Evolutionary conservation across 768 basidiomycete genomes (phyloP).

Genomic region (Harrya chromipes): DNA sequence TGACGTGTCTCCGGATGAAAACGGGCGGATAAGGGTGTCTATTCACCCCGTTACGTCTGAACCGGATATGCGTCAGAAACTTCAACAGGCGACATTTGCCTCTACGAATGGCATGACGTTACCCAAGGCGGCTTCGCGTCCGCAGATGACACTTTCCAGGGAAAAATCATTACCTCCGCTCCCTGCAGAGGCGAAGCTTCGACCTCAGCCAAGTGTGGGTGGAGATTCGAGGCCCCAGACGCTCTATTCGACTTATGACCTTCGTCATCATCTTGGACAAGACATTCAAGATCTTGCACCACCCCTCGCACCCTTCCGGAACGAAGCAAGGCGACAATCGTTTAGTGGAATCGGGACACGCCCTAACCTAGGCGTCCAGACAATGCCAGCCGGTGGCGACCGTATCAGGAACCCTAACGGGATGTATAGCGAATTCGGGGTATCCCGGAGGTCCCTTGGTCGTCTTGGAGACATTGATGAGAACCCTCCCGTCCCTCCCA

Average conservation of each 20-base stretch:
- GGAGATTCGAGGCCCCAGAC: conserved; percentile 60
- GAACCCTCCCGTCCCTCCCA: conserved; percentile 27
- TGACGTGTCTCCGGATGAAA: conserved; percentile 29
- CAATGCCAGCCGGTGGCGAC: conserved; percentile 41
- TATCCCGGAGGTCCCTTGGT: conserved; percentile 57
- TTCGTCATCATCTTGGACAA: conserved; percentile 46
- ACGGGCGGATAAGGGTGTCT: conserved; percentile 36
- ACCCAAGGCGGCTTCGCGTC: conserved; percentile 17
- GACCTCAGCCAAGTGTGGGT: conserved; percentile 32
- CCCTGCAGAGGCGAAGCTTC: conserved; percentile 51
- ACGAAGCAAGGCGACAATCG: conserved; percentile 67
- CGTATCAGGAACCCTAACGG: conserved; percentile 33
- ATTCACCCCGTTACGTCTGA: conserved; percentile 59
- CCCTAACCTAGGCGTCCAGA: conserved; percentile 52
- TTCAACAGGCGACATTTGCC: conserved; percentile 35
- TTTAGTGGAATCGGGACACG: conserved; percentile 65
- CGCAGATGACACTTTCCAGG: conserved; percentile 35
- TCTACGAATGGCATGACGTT: conserved; percentile 32
- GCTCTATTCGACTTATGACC: conserved; percentile 58
- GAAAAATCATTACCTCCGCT: conserved; percentile 82
- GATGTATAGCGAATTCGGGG: conserved; percentile 74
- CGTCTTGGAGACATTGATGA: conserved; percentile 32
- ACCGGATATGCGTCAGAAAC: conserved; percentile 54
- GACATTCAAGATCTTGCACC: conserved; percentile 50
- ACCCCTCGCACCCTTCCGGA: conserved; percentile 63